Conservation (phyloP, 225 moss, liverwort and hornwort species). For the Antitrichia curtipendula region DNA sequence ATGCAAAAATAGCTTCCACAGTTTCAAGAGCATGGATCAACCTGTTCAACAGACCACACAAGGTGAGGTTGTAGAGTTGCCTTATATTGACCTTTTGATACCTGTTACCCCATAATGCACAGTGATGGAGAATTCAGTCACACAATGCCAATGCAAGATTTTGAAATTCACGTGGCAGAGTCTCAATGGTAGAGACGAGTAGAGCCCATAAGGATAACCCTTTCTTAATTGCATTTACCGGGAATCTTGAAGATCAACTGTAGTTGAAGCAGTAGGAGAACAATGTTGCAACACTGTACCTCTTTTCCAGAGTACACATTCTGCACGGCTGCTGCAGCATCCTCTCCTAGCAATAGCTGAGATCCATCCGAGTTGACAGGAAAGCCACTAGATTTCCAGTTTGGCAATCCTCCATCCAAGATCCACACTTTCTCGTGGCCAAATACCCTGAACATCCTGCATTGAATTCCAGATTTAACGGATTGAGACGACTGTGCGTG, state of each 20-base stretch:
- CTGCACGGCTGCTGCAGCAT: constrained; percentile 43
- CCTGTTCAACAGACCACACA: constrained; percentile 80
- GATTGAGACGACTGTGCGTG: background rate
- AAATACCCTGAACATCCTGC: constrained; percentile 95
- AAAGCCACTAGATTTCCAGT: constrained; percentile 62
- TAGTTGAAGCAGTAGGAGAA: background rate
- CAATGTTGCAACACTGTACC: background rate
- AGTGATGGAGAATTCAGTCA: background rate
- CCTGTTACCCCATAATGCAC: constrained; percentile 17
- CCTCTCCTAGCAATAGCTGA: constrained; percentile 28
- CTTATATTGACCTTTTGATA: constrained; percentile 45
- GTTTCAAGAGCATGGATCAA: constrained; percentile 8
- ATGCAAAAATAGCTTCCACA: background rate
- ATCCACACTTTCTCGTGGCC: constrained; percentile 94
- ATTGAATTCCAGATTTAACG: background rate
- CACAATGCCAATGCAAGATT: background rate
- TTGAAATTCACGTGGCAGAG: background rate
- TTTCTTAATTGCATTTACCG: background rate
- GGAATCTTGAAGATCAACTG: background rate
- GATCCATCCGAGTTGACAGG: constrained; percentile 36
- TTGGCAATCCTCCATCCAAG: constrained; percentile 84
- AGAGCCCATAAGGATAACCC: background rate
- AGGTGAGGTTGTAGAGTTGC: constrained; percentile 59
- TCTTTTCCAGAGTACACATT: constrained; percentile 46
- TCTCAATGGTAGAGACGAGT: background rate